Percentiles rank a stretch among this genome's conserved stretches.
Conservation (phyloP, 768 basidiomycete species). For the Pisolithus microcarpus region DNA sequence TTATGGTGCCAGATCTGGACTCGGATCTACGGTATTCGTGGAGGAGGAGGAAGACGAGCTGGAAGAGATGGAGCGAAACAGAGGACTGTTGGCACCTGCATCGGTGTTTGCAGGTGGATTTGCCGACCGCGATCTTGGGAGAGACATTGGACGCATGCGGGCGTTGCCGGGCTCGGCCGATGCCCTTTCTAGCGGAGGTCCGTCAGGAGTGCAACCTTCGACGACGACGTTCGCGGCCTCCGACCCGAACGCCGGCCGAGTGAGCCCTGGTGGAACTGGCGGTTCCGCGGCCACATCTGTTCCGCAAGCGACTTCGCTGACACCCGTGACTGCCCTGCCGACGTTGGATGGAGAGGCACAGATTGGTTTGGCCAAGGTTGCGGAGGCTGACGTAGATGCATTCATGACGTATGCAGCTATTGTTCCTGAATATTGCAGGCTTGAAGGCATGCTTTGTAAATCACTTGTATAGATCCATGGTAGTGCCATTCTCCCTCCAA, state of each 20-base stretch:
- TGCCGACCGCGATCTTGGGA: slow-evolving; percentile 36
- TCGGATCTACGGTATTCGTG: slow-evolving; percentile 46
- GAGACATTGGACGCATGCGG: slow-evolving; percentile 42
- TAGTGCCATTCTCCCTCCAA: no score
- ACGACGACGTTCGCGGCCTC: slow-evolving; percentile 56
- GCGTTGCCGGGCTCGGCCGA: slow-evolving; percentile 44
- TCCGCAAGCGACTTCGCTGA: slow-evolving; percentile 42
- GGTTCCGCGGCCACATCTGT: slow-evolving; percentile 14
- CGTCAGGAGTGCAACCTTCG: slow-evolving; percentile 37
- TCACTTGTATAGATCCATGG: slow-evolving; percentile 32
- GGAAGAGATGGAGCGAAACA: slow-evolving; percentile 49
- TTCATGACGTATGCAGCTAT: slow-evolving; percentile 83
- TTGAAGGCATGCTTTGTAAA: slow-evolving; percentile 76
- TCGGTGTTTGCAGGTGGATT: slow-evolving; percentile 31
- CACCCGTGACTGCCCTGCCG: slow-evolving; percentile 63
- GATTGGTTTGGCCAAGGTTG: slow-evolving; percentile 73
- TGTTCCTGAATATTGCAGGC: slow-evolving; percentile 73
- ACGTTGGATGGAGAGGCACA: slow-evolving; percentile 69
- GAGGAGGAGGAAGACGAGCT: slow-evolving; percentile 77
- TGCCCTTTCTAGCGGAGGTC: slow-evolving; percentile 24
- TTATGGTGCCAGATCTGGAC: slow-evolving; percentile 46
- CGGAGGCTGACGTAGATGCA: slow-evolving; percentile 77
- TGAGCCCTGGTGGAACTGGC: slow-evolving; percentile 29
- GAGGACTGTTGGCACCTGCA: slow-evolving; percentile 18
- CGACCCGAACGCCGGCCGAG: slow-evolving; percentile 36